These are phyloP conservation scores for Alternaria sp. DNA, from an alignment of 2,329 filamentous ascomycete species.

Conservation along the genomic window DNA sequence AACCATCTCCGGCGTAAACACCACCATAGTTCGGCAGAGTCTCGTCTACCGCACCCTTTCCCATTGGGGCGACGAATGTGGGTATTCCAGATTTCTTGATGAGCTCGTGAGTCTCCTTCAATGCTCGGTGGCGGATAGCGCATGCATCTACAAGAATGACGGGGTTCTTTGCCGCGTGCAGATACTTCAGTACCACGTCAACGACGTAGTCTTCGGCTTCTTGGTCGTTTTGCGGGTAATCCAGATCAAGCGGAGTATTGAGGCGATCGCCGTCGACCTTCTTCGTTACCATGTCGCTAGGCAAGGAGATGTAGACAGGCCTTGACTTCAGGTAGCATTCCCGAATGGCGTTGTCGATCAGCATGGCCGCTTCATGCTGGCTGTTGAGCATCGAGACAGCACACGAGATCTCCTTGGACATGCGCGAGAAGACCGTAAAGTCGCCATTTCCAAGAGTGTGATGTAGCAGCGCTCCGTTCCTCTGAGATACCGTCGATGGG, in stretches of 20 bases:
- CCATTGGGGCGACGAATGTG: slow-evolving; percentile 89
- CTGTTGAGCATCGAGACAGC: slow-evolving; percentile 74
- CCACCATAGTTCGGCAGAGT: slow-evolving; percentile 77
- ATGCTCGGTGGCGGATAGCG: slow-evolving; percentile 75
- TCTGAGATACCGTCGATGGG: slow-evolving; percentile 51
- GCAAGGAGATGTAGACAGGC: slow-evolving; percentile 84
- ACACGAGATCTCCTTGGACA: slow-evolving; percentile 75
- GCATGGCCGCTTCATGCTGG: slow-evolving; percentile 70
- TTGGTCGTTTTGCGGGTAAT: slow-evolving; percentile 67
- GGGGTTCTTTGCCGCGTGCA: slow-evolving; percentile 75
- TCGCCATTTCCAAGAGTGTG: slow-evolving; percentile 65
- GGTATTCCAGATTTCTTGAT: slow-evolving; percentile 77
- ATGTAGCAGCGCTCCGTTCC: slow-evolving; percentile 53
- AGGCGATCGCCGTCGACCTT: slow-evolving; percentile 78
- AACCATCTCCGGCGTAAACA: slow-evolving; percentile 83
- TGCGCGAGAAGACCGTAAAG: slow-evolving; percentile 82
- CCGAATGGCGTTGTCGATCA: slow-evolving; percentile 79
- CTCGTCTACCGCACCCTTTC: slow-evolving; percentile 84
- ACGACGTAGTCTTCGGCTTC: slow-evolving; percentile 85
- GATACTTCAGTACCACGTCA: slow-evolving; percentile 74
- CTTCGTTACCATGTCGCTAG: slow-evolving; percentile 78
- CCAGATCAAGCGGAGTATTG: slow-evolving; percentile 72
- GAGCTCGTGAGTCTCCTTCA: slow-evolving; percentile 75
- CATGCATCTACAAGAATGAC: slow-evolving; percentile 84
- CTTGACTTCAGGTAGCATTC: slow-evolving; percentile 76